Percentiles rank a stretch among this genome's conserved stretches.
These are phyloP conservation scores for Priceomyces castillae DNA, from an alignment of 805 yeast species.

Conservation along the genomic window DNA sequence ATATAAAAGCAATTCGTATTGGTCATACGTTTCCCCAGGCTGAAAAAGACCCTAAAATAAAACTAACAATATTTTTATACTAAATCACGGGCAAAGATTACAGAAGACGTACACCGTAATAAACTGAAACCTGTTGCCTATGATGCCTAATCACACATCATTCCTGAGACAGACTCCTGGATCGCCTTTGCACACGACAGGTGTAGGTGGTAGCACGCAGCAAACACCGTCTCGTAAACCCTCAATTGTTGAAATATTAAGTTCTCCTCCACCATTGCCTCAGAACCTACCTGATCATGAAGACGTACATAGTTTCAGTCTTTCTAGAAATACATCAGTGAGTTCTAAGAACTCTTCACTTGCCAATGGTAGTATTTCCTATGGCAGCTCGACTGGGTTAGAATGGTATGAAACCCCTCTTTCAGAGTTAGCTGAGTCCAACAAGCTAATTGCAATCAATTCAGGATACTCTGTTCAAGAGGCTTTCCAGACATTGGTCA, in stretches of 20 bases:
- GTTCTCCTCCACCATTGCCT: conserved; percentile 72
- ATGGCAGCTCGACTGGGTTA: conserved; percentile 11
- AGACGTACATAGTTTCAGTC: conserved; percentile 36
- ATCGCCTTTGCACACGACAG: conserved; percentile 11
- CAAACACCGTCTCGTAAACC: conserved; percentile 43
- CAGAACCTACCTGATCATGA: conserved; percentile 36
- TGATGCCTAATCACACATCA: conserved; percentile 17
- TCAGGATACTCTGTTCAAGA: conserved; percentile 73
- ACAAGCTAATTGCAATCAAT: conserved; percentile 68
- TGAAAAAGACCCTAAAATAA: not conserved
- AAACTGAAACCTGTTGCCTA: not conserved
- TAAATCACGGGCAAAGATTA: not conserved
- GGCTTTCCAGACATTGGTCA: conserved; percentile 76
- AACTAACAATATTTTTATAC: too few species aligned
- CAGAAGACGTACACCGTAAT: not conserved
- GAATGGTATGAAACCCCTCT: conserved; percentile 78
- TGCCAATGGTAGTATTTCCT: conserved; percentile 5
- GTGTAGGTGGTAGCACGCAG: conserved; percentile 6
- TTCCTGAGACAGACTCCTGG: conserved; percentile 18
- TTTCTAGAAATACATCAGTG: conserved; percentile 35
- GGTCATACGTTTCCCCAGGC: conserved; percentile 9
- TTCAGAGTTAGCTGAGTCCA: conserved; percentile 72
- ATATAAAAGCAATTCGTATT: conserved; percentile 6
- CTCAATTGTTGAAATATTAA: conserved; percentile 70
- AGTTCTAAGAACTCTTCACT: conserved; percentile 24